Evolutionary conservation across 1,284 basidiomycete genomes (phyloP), one percentile per base, ranked within the genome.

Genomic region (Phenoliferia sp.): DNA sequence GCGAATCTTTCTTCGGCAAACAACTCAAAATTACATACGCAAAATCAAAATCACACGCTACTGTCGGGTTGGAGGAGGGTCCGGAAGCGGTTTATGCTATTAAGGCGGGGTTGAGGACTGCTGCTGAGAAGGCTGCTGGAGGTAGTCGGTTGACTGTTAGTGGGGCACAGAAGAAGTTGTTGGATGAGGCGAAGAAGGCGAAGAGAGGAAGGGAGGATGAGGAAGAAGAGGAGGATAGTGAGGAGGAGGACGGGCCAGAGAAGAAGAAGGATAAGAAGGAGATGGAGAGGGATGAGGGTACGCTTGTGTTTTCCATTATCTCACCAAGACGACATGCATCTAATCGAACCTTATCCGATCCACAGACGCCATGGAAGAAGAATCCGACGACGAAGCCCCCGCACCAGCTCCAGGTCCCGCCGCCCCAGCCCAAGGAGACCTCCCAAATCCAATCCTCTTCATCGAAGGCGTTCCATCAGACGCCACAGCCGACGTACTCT

Each of bases 1-100:
- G 94, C 64, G 91, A 95, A 84, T 74, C 87, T 26, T 98, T 98
- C 81, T 98, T 97, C 78, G 92, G 93, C 75, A 92, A 90, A 76
- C 88, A 89, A 50, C 83, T 95, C 79, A 63, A 71, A 44, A 72
- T 77, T 60, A 58, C 62, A 17, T 77, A 77, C 60, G 74, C 76
- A 31, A 71, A 72, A 35, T 44, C 67, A 48, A 73, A 70, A 57
- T 74, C 72, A 7, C 67, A 75, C 67, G 76, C 76, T 0, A 76
- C 75, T 15, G 69, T 76, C 55, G 70, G 67, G 4, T 58, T 66
- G n/a, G 65, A 69, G 19, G 69, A 72, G 36, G 76, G 76, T 5
- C 71, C 71, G 52, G 75, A 77, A 67, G 76, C 74, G 32, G 72
- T 76, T 48, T 77, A 76, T 67, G 71, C 73, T 19, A 72, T 74